Percentiles rank a stretch among this genome's conserved stretches.
Evolutionary conservation across 2,329 filamentous ascomycete genomes (phyloP).

Genomic region (Sporothrix humicola): DNA sequence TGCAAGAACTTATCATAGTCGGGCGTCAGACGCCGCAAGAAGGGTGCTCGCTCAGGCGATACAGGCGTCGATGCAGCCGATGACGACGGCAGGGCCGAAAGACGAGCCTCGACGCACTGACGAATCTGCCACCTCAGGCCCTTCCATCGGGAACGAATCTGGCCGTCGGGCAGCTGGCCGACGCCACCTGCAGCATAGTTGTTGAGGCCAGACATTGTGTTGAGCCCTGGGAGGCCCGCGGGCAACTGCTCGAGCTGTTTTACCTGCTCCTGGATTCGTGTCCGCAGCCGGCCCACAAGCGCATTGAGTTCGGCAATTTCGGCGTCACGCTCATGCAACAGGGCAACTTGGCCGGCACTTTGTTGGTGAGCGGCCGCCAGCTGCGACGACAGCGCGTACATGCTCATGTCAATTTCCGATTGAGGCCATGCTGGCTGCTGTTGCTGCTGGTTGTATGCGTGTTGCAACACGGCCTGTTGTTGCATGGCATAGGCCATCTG

Average conservation of each 20-base stretch:
- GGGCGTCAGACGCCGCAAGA: slow-evolving; percentile 29
- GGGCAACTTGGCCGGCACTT: neutral
- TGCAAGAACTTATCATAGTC: slow-evolving; percentile 23
- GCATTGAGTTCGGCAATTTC: slow-evolving; percentile 24
- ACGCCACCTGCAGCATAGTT: neutral
- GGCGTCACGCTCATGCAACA: slow-evolving; percentile 29
- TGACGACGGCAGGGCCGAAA: slow-evolving; percentile 14
- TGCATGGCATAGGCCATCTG: neutral
- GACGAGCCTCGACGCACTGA: slow-evolving; percentile 28
- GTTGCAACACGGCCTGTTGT: neutral
- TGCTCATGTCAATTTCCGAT: slow-evolving; percentile 16
- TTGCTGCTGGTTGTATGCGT: slow-evolving; percentile 1
- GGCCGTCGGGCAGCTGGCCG: slow-evolving; percentile 29
- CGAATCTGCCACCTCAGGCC: slow-evolving; percentile 32
- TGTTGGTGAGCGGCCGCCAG: slow-evolving; percentile 28
- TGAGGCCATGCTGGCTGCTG: slow-evolving; percentile 9
- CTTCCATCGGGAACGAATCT: slow-evolving; percentile 31
- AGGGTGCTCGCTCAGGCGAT: slow-evolving; percentile 3
- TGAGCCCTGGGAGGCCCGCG: neutral
- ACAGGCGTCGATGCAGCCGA: neutral
- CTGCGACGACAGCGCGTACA: slow-evolving; percentile 7
- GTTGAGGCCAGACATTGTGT: neutral
- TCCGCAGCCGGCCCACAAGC: slow-evolving; percentile 31
- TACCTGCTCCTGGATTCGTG: slow-evolving; percentile 30
- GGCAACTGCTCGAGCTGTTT: slow-evolving; percentile 27